Evolutionary conservation across 805 yeast genomes (phyloP).

Genomic region (Debaryomyces castellii): DNA sequence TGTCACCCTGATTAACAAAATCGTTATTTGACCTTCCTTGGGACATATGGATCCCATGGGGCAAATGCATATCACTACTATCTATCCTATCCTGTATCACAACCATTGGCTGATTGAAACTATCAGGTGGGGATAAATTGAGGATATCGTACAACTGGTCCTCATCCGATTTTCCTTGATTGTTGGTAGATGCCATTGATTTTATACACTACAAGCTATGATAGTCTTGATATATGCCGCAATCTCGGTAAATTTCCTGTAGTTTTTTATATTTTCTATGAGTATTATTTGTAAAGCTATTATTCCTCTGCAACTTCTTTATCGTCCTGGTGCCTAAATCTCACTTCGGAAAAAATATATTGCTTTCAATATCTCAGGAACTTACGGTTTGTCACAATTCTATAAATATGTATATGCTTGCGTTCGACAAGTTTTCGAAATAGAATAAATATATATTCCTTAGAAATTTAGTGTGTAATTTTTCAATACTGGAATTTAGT

Average conservation of each 20-base stretch:
- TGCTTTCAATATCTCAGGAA: neutral
- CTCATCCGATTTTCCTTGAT: slow-evolving; percentile 15
- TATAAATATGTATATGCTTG: neutral
- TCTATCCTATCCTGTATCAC: neutral
- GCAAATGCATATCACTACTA: neutral
- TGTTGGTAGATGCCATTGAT: slow-evolving; percentile 8
- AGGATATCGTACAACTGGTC: slow-evolving; percentile 30
- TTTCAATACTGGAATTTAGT: neutral
- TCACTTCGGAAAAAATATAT: neutral
- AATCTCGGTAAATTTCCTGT: neutral
- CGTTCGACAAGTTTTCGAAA: neutral
- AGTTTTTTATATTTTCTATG: neutral
- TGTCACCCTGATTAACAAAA: neutral
- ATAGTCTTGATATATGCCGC: neutral
- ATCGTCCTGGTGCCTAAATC: neutral
- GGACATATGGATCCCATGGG: neutral
- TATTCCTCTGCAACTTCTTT: neutral
- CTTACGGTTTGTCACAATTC: neutral
- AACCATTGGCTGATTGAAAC: neutral
- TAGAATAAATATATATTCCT: neutral
- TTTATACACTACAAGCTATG: neutral
- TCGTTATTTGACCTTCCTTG: neutral
- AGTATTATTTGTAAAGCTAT: neutral
- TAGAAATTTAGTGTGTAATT: neutral
- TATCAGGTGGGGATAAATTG: slow-evolving; percentile 28